Evolutionary conservation across 179 eudicot species (phyloP).

Genomic region (Gypsophila paniculata): DNA sequence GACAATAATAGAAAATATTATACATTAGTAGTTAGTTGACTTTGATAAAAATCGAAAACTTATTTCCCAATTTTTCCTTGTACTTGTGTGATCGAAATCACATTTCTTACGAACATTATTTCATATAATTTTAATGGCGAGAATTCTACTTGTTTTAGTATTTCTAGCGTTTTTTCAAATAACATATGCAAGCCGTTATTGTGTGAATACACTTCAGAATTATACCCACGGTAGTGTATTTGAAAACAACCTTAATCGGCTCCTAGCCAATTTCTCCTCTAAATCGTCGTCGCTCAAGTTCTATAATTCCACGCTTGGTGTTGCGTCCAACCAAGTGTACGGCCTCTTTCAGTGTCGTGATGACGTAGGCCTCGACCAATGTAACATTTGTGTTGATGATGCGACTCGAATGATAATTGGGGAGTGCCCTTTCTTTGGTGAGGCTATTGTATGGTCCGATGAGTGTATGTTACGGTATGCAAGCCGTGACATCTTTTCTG

Average conservation of each 20-base stretch:
- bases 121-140: not conserved
- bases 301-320: slow-evolving; percentile 19
- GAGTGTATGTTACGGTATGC: slow-evolving; percentile 30
- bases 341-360: slow-evolving; percentile 29
- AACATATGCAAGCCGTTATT: not conserved
- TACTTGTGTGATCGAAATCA: too few relatives aligned
- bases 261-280: not conserved
- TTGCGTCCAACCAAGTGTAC: not conserved
- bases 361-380: slow-evolving; percentile 13
- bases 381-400: slow-evolving; percentile 17
- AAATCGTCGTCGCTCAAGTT: slow-evolving; percentile 9
- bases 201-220: not conserved
- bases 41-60: too few relatives aligned
- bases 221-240: not conserved
- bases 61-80: too few relatives aligned
- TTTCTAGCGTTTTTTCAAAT: not conserved
- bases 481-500: slow-evolving; percentile 15
- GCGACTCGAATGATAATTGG: slow-evolving; percentile 7
- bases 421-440: slow-evolving; percentile 6
- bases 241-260: slow-evolving; percentile 15
- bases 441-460: slow-evolving; percentile 19
- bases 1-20: too few relatives aligned
- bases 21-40: too few relatives aligned
- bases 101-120: not conserved
- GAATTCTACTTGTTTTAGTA: not conserved